phyloP scores from a whole-genome alignment of 179 eudicot species.

The Nepenthes alata region DNA sequence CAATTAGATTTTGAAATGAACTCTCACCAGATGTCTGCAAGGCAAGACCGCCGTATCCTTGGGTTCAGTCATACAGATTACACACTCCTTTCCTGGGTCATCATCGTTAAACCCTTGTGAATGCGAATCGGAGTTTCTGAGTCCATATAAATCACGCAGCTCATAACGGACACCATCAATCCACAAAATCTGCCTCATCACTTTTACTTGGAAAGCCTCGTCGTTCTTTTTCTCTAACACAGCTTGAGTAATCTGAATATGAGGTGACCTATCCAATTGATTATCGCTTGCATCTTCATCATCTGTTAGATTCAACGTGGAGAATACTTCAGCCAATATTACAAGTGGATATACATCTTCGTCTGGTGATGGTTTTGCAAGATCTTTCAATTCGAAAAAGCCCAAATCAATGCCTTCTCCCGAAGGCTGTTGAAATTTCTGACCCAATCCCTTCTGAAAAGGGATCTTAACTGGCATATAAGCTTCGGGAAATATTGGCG shows the following conservation, averaged over 20 bases:
- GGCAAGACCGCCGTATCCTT: slow-evolving; percentile 83
- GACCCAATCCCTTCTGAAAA: slow-evolving; percentile 61
- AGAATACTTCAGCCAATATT: slow-evolving; percentile 55
- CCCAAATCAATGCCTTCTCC: slow-evolving; percentile 83
- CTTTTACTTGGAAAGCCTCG: slow-evolving; percentile 48
- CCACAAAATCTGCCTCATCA: slow-evolving; percentile 62
- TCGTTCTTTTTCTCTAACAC: slow-evolving; percentile 47
- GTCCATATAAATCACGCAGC: slow-evolving; percentile 79
- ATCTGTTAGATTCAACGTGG: slow-evolving; percentile 20
- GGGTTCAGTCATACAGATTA: slow-evolving; percentile 90
- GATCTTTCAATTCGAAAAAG: slow-evolving; percentile 55
- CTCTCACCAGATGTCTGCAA: slow-evolving; percentile 90
- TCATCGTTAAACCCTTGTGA: slow-evolving; percentile 41
- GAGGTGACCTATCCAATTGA: slow-evolving; percentile 28
- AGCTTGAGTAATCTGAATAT: slow-evolving; percentile 69
- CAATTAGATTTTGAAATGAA: neutral
- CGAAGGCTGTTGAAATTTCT: slow-evolving; percentile 68
- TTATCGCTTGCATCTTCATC: slow-evolving; percentile 18
- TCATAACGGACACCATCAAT: slow-evolving; percentile 72
- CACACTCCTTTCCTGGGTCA: slow-evolving; percentile 76
- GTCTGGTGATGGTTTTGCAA: slow-evolving; percentile 42
- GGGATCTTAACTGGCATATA: slow-evolving; percentile 52
- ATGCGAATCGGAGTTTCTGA: slow-evolving; percentile 33
- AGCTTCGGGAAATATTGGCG: slow-evolving; percentile 42
- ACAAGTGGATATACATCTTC: slow-evolving; percentile 81